Base-by-base conservation (phyloP, 2,329 filamentous ascomycete species). In the Fusarium paranaense region DNA sequence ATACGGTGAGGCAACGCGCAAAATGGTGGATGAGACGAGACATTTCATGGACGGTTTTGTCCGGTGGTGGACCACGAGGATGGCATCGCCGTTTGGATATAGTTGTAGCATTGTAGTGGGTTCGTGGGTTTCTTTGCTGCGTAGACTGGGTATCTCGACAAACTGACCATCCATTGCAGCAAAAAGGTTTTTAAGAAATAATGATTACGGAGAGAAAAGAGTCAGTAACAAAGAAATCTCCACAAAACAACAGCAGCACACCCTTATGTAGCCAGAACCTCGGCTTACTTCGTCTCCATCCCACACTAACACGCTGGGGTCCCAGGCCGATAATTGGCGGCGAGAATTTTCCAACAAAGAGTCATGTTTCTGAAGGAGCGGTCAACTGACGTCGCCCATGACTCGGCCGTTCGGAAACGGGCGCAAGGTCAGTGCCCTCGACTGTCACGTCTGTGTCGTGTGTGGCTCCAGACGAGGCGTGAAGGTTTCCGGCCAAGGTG, bases 21-120 rank as follows among this genome's bases (percentile, higher is more conserved):
- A 27, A 16, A 64, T 64, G 1, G 47, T 57, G 16, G 61, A 45
- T 2, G 61, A 64, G 27, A 64, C 37, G 27, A 64, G 61, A 20
- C 61, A 64, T 18, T 64, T 64, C 13, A 64, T 35, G 50, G 61
- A 42, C 16, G 30, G 47, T 33, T 64, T 64, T 6, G 35, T 64
- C 5, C 45, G 61, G 7, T 64, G 61, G 9, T 57, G 35, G 8
- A 64, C 37, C 18, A 64, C 61, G 14, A 64, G 33, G 35, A 64
- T 57, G 35, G 61, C 61, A 9, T 64, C 61, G 18, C 60, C 61
- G 13, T 45, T 42, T 20, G 61, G 33, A 14, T 64, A 57, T 16
- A 64, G 61, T 20, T 57, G 47, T 16, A 57, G 25, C 61, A 64
- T 50, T 27, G 45, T 42, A 3, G 33, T 22, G 4, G 25, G 61